phyloP scores from a whole-genome alignment of 108 stramenopile species.

The Skeletonema menzelii region DNA sequence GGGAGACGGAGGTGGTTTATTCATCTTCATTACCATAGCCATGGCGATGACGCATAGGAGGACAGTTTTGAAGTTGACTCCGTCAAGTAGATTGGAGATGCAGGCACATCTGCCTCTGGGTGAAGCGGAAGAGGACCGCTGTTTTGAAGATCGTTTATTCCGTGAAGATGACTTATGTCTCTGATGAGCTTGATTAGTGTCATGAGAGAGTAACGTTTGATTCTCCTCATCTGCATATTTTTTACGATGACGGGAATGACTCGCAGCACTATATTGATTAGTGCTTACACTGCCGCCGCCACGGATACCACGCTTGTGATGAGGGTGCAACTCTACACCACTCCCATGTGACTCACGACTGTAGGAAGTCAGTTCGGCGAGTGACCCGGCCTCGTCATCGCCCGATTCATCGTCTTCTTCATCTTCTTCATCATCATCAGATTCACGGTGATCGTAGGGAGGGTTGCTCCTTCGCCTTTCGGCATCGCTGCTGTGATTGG shows the following conservation, averaged over 20 bases:
- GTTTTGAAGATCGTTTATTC: not conserved
- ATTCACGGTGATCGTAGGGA: not conserved
- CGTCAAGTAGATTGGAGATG: constrained; percentile 8
- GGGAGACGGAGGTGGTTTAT: not conserved
- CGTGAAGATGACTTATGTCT: not conserved
- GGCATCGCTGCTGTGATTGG: not conserved
- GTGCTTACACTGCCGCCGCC: not conserved
- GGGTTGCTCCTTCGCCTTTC: not conserved
- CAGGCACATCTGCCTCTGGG: not conserved
- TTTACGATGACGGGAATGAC: not conserved
- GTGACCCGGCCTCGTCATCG: not conserved
- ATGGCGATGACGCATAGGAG: constrained; percentile 30
- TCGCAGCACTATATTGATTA: not conserved
- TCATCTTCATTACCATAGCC: constrained; percentile 17
- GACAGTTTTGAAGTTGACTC: constrained; percentile 30
- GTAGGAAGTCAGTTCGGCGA: constrained; percentile 3
- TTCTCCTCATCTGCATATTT: constrained; percentile 1
- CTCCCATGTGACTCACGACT: not conserved
- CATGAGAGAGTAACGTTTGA: not conserved
- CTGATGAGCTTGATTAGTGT: not conserved
- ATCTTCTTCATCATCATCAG: not conserved
- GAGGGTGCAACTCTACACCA: not conserved
- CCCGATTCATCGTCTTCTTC: not conserved
- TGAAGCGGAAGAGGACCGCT: not conserved
- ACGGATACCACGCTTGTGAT: constrained; percentile 4